These are phyloP conservation scores for Mortierella sp. DNA, from an alignment of 371 early-diverging fungal species.

Conservation along the genomic window DNA sequence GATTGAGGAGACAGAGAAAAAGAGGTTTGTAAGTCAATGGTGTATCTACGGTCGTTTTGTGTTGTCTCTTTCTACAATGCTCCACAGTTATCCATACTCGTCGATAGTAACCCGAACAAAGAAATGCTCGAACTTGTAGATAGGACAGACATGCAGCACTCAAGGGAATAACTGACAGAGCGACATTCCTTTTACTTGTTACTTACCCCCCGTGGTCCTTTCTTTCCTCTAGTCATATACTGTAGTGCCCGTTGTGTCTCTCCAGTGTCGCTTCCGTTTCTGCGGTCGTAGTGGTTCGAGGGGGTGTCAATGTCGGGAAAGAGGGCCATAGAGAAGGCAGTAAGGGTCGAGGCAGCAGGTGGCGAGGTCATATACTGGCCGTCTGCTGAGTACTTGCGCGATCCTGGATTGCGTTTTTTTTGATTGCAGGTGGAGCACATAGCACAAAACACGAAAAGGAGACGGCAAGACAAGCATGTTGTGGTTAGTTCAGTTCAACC, in stretches of 20 bases:
- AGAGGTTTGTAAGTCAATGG: too few species aligned
- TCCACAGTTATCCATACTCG: too few species aligned
- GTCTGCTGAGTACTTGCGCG: conserved; percentile 42
- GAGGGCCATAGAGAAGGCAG: conserved; percentile 25
- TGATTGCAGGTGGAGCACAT: too few species aligned
- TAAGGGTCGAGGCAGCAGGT: conserved; percentile 15
- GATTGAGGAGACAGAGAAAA: too few species aligned
- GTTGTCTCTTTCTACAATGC: too few species aligned
- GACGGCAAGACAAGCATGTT: not conserved
- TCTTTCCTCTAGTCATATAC: conserved; percentile 34
- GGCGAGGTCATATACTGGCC: conserved; percentile 17
- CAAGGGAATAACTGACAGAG: not conserved
- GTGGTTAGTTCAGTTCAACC: not conserved
- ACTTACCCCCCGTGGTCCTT: conserved; percentile 21
- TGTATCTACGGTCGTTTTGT: too few species aligned
- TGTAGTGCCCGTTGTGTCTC: conserved; percentile 30
- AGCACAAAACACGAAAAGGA: not conserved
- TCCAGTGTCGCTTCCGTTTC: conserved; percentile 30
- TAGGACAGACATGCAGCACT: too few species aligned
- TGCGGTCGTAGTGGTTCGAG: conserved; percentile 22
- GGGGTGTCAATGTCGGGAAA: conserved; percentile 30
- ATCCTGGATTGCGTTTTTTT: conserved; percentile 21
- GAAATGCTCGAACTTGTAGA: not conserved
- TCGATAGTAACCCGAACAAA: not conserved
- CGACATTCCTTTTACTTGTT: not conserved